A percentile compares a stretch with the other conserved stretches of the same genome.
phyloP scores from a whole-genome alignment of 148 eudicot genomes.

The Simmondsia chinensis region DNA sequence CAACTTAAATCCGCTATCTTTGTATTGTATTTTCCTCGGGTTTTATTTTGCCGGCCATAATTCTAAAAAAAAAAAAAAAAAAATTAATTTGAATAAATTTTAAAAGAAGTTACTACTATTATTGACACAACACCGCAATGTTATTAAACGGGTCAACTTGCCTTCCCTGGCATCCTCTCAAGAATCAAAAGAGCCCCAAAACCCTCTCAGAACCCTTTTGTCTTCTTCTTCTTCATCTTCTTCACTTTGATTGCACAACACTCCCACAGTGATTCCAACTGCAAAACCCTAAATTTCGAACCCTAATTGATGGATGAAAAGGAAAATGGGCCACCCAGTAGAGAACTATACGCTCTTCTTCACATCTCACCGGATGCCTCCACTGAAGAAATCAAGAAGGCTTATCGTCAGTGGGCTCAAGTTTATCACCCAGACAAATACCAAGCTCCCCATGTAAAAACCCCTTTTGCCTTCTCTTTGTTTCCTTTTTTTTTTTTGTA shows the following conservation, averaged over 20 bases:
- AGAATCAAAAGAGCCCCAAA: slow-evolving; percentile 3
- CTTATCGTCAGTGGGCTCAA: slow-evolving; percentile 99
- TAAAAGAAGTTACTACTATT: too few relatives aligned
- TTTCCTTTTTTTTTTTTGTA: neutral
- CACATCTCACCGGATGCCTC: slow-evolving; percentile 84
- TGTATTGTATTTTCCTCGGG: too few relatives aligned
- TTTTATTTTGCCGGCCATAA: too few relatives aligned
- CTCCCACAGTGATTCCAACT: slow-evolving; percentile 5
- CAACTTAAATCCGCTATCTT: too few relatives aligned
- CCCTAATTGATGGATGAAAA: slow-evolving; percentile 29
- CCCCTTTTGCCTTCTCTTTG: neutral
- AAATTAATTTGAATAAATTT: too few relatives aligned
- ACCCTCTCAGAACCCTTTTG: slow-evolving; percentile 25
- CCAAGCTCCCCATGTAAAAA: slow-evolving; percentile 64
- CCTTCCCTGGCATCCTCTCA: too few relatives aligned
- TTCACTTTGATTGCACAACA: neutral
- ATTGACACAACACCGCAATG: too few relatives aligned
- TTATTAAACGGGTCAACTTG: too few relatives aligned
- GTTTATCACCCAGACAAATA: slow-evolving; percentile 91
- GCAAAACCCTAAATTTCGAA: neutral
- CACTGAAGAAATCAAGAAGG: slow-evolving; percentile 82
- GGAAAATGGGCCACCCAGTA: slow-evolving; percentile 27
- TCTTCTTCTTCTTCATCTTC: neutral
- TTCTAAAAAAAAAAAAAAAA: too few relatives aligned
- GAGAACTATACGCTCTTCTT: slow-evolving; percentile 74